A percentile compares a stretch with the other conserved stretches of the same genome.
Evolutionary conservation across 108 stramenopile species (phyloP).

Genomic region (Hondaea fermentalgiana): DNA sequence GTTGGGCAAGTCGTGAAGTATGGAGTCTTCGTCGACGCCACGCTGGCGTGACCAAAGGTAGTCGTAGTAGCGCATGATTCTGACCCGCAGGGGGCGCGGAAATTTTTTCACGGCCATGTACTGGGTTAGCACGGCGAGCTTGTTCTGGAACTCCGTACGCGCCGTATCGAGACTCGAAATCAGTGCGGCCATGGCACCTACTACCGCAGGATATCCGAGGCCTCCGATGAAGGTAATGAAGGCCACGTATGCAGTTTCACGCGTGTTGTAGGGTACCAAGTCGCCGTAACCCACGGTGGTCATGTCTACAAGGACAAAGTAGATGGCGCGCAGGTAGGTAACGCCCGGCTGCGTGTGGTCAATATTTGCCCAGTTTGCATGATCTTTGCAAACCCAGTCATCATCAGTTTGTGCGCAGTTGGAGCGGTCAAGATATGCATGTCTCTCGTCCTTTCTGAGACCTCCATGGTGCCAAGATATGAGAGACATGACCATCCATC

Average conservation of each 20-base stretch:
- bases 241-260: slow-evolving; percentile 40
- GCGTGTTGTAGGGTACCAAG: slow-evolving; percentile 39
- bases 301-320: slow-evolving; percentile 49
- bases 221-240: slow-evolving; percentile 44
- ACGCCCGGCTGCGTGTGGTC: not conserved
- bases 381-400: not conserved
- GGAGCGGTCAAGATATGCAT: no score
- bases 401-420: not conserved
- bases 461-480: not conserved
- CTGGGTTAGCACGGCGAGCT: not conserved
- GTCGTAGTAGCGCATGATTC: slow-evolving; percentile 40
- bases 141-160: not conserved
- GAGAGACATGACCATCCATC: not conserved
- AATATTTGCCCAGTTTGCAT: not conserved
- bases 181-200: slow-evolving; percentile 50
- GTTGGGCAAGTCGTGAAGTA: slow-evolving; percentile 39
- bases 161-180: slow-evolving; percentile 43
- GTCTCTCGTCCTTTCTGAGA: not conserved
- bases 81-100: slow-evolving; percentile 21
- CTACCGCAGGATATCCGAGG: slow-evolving; percentile 44
- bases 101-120: slow-evolving; percentile 25
- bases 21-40: slow-evolving; percentile 42
- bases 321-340: slow-evolving; percentile 39
- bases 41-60: slow-evolving; percentile 47
- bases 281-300: slow-evolving; percentile 51